Base-by-base conservation (phyloP, 2,329 filamentous ascomycete genomes). In the Fusarium anguioides region DNA sequence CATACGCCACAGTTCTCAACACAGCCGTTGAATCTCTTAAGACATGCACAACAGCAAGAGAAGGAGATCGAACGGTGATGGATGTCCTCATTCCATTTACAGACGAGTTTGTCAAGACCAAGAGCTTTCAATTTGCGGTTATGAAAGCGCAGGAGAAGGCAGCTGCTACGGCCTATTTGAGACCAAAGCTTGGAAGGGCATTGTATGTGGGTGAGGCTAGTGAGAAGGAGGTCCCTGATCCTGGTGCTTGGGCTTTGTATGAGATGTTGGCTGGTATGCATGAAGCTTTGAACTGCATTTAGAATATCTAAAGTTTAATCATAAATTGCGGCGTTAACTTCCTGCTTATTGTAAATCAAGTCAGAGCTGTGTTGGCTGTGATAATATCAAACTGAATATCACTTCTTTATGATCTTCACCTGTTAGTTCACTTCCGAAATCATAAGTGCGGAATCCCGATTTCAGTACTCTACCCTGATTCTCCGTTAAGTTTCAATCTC, bases 131-230 rank as follows among this genome's bases (percentile, higher is more conserved):
- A 57, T 87, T 87, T 3, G 90, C 89, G 1, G 80, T 86, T 10
- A 77, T 81, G 39, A 89, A 89, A 8, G 85, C 89, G 6, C 85
- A 89, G 72, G 82, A 81, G 8, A 92, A 31, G 2, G 29, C 29
- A 12, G 29, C 33, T 17, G 17, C 90, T 6, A 89, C 85, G 76
- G 86, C 80, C 24, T 86, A 8, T 11, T 11, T 92, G 83, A 86
- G 82, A 76, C 87, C 90, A 9, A 87, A 81, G 69, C 79, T 92
- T 26, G 90, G 90, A 3, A 81, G 90, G 49, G 89, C 89, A 12
- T 90, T 90, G 0, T 92, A 92, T 70, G 86, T 92, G 5, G 88
- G 81, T 55, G 81, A 84, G 59, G 82, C 80, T 52, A 77, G 77
- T 50, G 83, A 82, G 41, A 64, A 85, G 53, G 87, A 90, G 6